Base-by-base conservation (phyloP, 768 basidiomycete genomes). In the Mycena galopus region DNA sequence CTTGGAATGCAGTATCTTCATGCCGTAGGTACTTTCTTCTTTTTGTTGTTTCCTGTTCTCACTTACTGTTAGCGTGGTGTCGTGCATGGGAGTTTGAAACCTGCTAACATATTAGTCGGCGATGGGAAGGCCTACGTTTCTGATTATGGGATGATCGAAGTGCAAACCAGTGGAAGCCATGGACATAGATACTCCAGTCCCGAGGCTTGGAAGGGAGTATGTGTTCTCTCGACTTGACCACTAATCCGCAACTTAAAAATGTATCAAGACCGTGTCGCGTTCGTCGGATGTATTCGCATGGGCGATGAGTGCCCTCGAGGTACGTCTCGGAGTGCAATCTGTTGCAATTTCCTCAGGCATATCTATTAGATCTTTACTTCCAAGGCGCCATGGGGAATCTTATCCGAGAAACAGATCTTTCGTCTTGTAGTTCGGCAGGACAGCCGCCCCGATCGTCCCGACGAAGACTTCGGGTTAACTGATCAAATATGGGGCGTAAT, bases 161-260 rank as follows among this genome's bases (percentile, higher is more conserved):
- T 79, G 10, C 73, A 77, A 50, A 71, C 71, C 7, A 69, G 73
- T n/a, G 69, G 61, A 35, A 77, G 76, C 53, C 39, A 64, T 25
- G 77, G 76, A 3, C 76, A 78, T 64, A 59, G 79, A 56, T 80
- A 80, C 68, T 76, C 75, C 37, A 80, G 79, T 37, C 79, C 79
- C 9, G 79, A 80, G 55, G 74, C 75, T 12, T 79, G 78, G 79
- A 80, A 80, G 69, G 79, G 78, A 27, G 78, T 80, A 57, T 59
- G 78, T 75, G 19, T 39, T 51, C 39, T 53, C 44, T 16, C 12
- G 29, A 29, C 29, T 23, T 19, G 12, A 58, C 8, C 57, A 35
- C 6, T 29, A 19, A 17, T 47, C 53, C 37, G 21, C 1, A 25
- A 12, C 61, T 71, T n/a, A 62, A 42, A 30, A 17, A 30, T 12